These are phyloP conservation scores for Trichoderma endophyticum DNA, from an alignment of 2,329 filamentous ascomycete genomes.

Conservation along the genomic window DNA sequence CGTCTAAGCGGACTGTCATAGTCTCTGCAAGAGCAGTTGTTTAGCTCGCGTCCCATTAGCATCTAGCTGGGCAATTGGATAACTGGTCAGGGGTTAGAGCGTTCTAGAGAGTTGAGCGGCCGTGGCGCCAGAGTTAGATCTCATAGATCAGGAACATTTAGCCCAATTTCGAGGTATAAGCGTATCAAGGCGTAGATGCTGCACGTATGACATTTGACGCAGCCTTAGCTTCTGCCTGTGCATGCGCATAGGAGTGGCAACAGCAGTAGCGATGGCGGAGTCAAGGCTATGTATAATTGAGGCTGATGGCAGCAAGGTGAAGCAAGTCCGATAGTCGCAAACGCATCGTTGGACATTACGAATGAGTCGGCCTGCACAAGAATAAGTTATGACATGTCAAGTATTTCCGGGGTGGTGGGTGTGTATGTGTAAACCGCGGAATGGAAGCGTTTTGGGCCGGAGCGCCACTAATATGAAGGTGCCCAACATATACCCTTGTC, in stretches of 20 bases:
- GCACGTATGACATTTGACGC: neutral
- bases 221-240: neutral
- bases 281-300: neutral
- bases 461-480: neutral
- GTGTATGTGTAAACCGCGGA: neutral
- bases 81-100: neutral
- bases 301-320: neutral
- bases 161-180: neutral
- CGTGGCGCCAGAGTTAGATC: neutral
- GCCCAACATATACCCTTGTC: neutral
- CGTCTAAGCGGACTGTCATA: neutral
- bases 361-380: neutral
- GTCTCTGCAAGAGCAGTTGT: neutral
- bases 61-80: neutral
- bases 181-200: neutral
- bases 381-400: neutral
- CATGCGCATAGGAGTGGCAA: neutral
- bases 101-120: neutral
- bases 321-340: neutral
- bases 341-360: neutral
- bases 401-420: neutral
- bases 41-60: neutral
- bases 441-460: neutral
- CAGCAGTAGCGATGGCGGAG: neutral
- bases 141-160: neutral